phyloP scores from a whole-genome alignment of 176 grass and related monocot species.

The Bolboschoenus planiculmis region DNA sequence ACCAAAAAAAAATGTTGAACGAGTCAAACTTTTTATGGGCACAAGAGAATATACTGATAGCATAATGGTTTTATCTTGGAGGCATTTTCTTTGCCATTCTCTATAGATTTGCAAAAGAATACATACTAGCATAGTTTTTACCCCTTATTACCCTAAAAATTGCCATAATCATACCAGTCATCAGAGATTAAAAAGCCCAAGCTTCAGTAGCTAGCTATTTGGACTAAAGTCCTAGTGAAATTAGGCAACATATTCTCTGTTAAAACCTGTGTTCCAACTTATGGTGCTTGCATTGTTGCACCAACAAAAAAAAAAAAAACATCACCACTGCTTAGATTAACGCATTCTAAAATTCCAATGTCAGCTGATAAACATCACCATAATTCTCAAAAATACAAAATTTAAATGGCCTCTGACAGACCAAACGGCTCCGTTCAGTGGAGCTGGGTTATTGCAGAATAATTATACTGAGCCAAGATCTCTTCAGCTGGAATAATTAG shows the following conservation, averaged over 20 bases:
- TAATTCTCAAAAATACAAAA: background rate
- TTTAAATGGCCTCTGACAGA: background rate
- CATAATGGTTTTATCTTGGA: background rate
- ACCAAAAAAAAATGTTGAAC: background rate
- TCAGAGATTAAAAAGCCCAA: background rate
- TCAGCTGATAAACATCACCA: background rate
- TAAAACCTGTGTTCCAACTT: background rate
- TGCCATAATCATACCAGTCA: background rate
- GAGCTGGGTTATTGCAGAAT: background rate
- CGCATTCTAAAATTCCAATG: background rate
- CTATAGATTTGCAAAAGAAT: background rate
- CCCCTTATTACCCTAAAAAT: background rate
- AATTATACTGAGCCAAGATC: background rate
- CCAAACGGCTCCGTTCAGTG: background rate
- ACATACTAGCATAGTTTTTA: background rate
- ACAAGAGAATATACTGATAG: background rate
- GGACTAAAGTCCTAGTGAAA: background rate
- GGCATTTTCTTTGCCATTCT: background rate
- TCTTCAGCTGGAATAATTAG: background rate
- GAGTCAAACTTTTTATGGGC: background rate
- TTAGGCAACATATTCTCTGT: background rate
- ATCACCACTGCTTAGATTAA: background rate
- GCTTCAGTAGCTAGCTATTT: background rate
- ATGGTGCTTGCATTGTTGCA: slow-evolving; percentile 3
- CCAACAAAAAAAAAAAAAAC: background rate